Evolutionary conservation across 768 basidiomycete species (phyloP).

Genomic region (Pleurotus giganteus): DNA sequence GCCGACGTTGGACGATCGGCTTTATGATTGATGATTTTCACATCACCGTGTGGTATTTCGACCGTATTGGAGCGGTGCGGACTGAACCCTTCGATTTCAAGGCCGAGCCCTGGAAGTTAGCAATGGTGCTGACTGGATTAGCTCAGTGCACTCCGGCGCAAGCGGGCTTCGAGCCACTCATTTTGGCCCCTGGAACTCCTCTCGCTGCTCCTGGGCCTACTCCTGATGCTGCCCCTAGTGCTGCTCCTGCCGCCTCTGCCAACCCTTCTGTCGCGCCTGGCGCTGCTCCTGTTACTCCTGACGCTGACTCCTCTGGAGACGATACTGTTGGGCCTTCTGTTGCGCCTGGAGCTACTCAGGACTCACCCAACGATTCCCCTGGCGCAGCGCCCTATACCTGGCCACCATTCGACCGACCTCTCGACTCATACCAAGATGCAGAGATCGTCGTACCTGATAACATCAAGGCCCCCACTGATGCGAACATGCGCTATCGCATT

Average conservation of each 20-base stretch:
- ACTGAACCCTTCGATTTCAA: conserved; percentile 1
- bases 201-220: no score
- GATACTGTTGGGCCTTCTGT: no score
- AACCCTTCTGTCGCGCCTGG: no score
- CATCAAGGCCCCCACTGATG: neutral
- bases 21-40: neutral
- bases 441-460: neutral
- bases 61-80: neutral
- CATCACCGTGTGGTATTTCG: conserved; percentile 5
- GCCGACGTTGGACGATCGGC: conserved; percentile 1
- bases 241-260: neutral
- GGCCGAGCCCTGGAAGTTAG: neutral
- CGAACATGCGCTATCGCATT: neutral
- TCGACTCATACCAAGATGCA: neutral
- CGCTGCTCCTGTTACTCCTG: no score
- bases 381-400: no score
- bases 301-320: no score
- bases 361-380: no score
- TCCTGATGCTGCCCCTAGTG: no score
- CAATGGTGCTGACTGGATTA: neutral
- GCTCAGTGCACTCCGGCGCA: conserved; percentile 1
- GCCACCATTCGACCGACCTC: neutral
- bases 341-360: no score
- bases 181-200: no score
- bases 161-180: conserved; percentile 5